Conservation (phyloP, 768 basidiomycete species). For the Termitomyces sp. region DNA sequence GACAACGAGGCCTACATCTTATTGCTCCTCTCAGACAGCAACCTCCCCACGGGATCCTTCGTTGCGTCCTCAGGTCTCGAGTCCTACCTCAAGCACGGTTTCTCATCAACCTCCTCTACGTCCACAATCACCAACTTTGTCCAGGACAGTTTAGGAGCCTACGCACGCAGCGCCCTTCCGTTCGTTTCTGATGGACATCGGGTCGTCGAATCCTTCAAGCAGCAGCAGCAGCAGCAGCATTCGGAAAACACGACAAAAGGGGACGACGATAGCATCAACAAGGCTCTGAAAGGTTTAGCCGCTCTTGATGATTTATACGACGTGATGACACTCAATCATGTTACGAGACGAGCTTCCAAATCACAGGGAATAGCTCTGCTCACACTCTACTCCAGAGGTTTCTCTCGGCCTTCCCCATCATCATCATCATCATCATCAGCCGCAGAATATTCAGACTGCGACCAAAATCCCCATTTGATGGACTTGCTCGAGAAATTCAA, state of each 20-base stretch:
- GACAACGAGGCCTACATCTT: conserved; percentile 62
- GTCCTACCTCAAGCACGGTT: conserved; percentile 85
- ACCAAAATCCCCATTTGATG: conserved; percentile 26
- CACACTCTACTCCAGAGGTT: conserved; percentile 81
- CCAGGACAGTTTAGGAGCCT: conserved; percentile 69
- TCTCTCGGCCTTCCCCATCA: conserved; percentile 51
- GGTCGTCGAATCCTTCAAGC: conserved; percentile 28
- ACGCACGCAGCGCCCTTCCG: conserved; percentile 70
- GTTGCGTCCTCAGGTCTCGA: conserved; percentile 94
- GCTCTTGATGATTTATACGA: conserved; percentile 79
- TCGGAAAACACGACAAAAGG: conserved; percentile 10
- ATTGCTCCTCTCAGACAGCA: conserved; percentile 83
- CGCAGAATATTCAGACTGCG: conserved; percentile 11
- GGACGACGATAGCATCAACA: conserved; percentile 9
- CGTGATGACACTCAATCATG: conserved; percentile 84
- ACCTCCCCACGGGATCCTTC: conserved; percentile 96
- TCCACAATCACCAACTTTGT: conserved; percentile 54
- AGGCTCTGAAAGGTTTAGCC: conserved; percentile 40
- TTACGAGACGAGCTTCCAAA: conserved; percentile 81
- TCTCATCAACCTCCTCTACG: conserved; percentile 33
- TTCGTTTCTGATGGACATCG: conserved; percentile 77
- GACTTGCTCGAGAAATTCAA: conserved; percentile 68
- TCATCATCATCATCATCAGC: conserved; percentile 8
- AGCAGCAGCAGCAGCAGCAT: not conserved
- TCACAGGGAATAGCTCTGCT: conserved; percentile 92